phyloP scores from a whole-genome alignment of 208 protist genomes.

The Angomonas desouzai region DNA sequence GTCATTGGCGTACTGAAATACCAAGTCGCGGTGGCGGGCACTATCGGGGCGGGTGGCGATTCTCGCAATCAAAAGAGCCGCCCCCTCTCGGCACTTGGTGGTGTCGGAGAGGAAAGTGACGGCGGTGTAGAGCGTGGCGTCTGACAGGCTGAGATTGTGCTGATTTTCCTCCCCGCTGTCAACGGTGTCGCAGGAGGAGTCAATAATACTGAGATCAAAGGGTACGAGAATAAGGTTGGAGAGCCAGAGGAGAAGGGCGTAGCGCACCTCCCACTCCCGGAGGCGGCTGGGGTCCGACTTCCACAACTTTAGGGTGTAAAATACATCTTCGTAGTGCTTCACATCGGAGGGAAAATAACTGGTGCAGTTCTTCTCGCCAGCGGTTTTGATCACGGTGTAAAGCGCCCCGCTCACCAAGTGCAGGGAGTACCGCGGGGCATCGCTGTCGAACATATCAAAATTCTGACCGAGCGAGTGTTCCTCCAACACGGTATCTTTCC shows the following conservation, averaged over 20 bases:
- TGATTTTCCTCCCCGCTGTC: slow-evolving; percentile 1
- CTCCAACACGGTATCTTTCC: slow-evolving; percentile 11
- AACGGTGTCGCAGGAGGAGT: slow-evolving; percentile 33
- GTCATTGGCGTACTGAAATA: slow-evolving; percentile 54
- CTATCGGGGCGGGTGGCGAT: slow-evolving; percentile 91
- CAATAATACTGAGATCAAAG: slow-evolving; percentile 93
- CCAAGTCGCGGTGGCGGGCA: slow-evolving; percentile 43
- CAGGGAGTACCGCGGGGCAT: slow-evolving; percentile 64
- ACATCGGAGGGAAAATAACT: slow-evolving; percentile 94
- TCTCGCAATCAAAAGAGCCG: slow-evolving; percentile 83
- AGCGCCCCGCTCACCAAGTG: slow-evolving; percentile 79
- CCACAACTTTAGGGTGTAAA: slow-evolving; percentile 75
- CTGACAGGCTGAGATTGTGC: slow-evolving; percentile 43
- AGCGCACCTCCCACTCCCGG: slow-evolving; percentile 94
- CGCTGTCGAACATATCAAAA: slow-evolving; percentile 75
- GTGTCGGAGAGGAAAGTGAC: slow-evolving; percentile 75
- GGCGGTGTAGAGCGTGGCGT: slow-evolving; percentile 64
- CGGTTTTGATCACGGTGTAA: slow-evolving; percentile 93
- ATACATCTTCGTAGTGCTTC: slow-evolving; percentile 81
- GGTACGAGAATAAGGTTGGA: slow-evolving; percentile 95
- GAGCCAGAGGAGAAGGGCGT: slow-evolving; percentile 96
- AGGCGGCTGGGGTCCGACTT: slow-evolving; percentile 32
- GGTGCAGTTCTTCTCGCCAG: slow-evolving; percentile 91
- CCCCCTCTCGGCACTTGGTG: slow-evolving; percentile 89
- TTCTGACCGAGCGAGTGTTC: slow-evolving; percentile 49